These are phyloP conservation scores for Penicillium samsonianum DNA, from an alignment of 495 filamentous ascomycete genomes.

Conservation along the genomic window DNA sequence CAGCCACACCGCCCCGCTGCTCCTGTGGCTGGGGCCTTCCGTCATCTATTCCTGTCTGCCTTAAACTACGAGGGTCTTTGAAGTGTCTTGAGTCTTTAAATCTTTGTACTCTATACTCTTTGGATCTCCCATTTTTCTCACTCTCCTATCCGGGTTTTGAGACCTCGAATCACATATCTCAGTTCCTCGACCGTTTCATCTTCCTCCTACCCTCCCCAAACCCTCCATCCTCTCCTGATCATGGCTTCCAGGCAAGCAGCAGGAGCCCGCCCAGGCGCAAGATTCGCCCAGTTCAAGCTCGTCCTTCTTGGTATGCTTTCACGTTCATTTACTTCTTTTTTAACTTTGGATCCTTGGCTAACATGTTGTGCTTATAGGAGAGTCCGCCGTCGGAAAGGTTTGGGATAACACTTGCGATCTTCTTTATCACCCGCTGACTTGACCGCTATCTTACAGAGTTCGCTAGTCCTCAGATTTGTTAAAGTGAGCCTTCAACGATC, in stretches of 20 bases:
- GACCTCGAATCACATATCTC: background rate
- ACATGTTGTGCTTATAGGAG: constrained; percentile 57
- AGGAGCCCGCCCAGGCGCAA: constrained; percentile 72
- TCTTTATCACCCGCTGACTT: constrained; percentile 36
- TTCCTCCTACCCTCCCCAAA: constrained; percentile 5
- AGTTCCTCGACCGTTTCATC: constrained; percentile 7
- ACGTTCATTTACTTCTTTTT: background rate
- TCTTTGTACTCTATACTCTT: background rate
- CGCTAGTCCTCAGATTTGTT: constrained; percentile 94
- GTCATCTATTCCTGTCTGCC: constrained; percentile 33
- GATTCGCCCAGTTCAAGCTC: constrained; percentile 99
- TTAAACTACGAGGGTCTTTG: constrained; percentile 19
- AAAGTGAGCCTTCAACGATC: constrained; percentile 61
- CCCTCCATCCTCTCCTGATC: constrained; percentile 23
- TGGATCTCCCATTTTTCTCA: background rate
- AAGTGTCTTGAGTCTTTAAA: constrained; percentile 6
- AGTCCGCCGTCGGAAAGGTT: constrained; percentile 98
- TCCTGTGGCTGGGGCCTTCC: constrained; percentile 35
- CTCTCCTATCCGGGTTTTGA: background rate
- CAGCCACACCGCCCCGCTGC: constrained; percentile 36
- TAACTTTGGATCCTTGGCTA: constrained; percentile 1
- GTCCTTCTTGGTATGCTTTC: constrained; percentile 79
- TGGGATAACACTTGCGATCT: constrained; percentile 29
- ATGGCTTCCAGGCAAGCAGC: constrained; percentile 84
- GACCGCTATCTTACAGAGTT: constrained; percentile 64